These are phyloP conservation scores for Saitozyma podzolica DNA, from an alignment of 768 basidiomycete genomes.

Conservation along the genomic window DNA sequence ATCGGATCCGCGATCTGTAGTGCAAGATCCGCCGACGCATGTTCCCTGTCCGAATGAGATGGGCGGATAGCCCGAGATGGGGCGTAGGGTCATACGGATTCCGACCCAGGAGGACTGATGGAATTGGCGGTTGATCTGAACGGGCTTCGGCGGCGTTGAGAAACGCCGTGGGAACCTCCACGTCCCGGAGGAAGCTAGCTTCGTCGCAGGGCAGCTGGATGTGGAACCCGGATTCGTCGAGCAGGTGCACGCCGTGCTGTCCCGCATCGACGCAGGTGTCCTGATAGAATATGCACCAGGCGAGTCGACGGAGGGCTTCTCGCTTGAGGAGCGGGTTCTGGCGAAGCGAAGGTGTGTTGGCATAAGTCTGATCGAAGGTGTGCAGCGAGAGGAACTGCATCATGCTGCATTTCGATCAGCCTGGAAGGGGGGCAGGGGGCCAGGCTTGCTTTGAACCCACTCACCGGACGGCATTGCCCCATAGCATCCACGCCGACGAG, in stretches of 20 bases:
- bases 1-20: constrained; percentile 1
- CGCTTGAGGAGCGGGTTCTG: constrained; percentile 18
- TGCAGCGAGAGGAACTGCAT: constrained; percentile 29
- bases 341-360: neutral
- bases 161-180: neutral
- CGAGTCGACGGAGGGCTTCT: constrained; percentile 15
- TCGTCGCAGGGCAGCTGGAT: constrained; percentile 29
- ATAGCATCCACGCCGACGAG: constrained; percentile 11
- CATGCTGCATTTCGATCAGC: constrained; percentile 10
- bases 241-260: constrained; percentile 11
- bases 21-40: constrained; percentile 13
- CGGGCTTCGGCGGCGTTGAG: neutral
- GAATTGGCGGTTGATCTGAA: neutral
- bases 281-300: constrained; percentile 28
- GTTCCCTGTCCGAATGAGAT: constrained; percentile 5
- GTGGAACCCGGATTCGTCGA: constrained; percentile 15
- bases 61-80: constrained; percentile 4
- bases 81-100: neutral
- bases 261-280: constrained; percentile 16
- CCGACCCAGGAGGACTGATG: neutral
- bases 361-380: constrained; percentile 21
- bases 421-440: no score
- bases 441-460: neutral
- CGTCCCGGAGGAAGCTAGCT: neutral
- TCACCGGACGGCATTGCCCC: constrained; percentile 25